These are phyloP conservation scores for Lachnellula hyalina DNA, from an alignment of 2,329 filamentous ascomycete species.

Conservation along the genomic window DNA sequence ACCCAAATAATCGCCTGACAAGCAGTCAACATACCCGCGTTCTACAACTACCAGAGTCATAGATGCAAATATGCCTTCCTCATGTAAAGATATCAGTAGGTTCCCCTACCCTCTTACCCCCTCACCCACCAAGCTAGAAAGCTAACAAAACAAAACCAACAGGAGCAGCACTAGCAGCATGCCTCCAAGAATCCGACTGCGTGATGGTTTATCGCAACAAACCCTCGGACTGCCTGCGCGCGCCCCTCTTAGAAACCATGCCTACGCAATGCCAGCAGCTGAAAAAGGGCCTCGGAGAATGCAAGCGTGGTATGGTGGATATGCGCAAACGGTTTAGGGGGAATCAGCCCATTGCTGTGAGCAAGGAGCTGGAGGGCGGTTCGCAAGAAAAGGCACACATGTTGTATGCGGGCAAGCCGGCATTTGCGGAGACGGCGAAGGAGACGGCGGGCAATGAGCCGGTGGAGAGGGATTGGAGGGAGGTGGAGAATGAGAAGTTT, in stretches of 20 bases:
- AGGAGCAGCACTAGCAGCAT: slow-evolving; percentile 90
- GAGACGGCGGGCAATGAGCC: slow-evolving; percentile 64
- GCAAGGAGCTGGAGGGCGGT: slow-evolving; percentile 55
- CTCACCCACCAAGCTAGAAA: slow-evolving; percentile 7
- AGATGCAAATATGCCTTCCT: slow-evolving; percentile 68
- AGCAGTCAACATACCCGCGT: neutral
- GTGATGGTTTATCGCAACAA: slow-evolving; percentile 87
- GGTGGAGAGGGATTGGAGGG: slow-evolving; percentile 55
- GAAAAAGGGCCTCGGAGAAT: slow-evolving; percentile 88
- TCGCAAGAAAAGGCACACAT: slow-evolving; percentile 51
- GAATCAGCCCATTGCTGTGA: slow-evolving; percentile 72
- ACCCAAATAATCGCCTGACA: neutral
- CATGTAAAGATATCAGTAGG: slow-evolving; percentile 94
- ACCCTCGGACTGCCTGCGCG: slow-evolving; percentile 81
- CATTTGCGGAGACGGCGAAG: slow-evolving; percentile 59
- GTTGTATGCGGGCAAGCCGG: slow-evolving; percentile 73
- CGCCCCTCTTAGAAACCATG: slow-evolving; percentile 74
- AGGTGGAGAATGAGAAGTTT: slow-evolving; percentile 59
- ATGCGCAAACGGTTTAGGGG: slow-evolving; percentile 98
- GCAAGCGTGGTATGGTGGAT: slow-evolving; percentile 93
- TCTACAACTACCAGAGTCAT: neutral
- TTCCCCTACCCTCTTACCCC: slow-evolving; percentile 15
- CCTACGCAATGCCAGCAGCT: slow-evolving; percentile 88
- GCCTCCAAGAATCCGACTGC: slow-evolving; percentile 94
- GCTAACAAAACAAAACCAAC: slow-evolving; percentile 13